These are phyloP conservation scores for Phytophthora citrophthora DNA, from an alignment of 352 stramenopile genomes.

Conservation along the genomic window DNA sequence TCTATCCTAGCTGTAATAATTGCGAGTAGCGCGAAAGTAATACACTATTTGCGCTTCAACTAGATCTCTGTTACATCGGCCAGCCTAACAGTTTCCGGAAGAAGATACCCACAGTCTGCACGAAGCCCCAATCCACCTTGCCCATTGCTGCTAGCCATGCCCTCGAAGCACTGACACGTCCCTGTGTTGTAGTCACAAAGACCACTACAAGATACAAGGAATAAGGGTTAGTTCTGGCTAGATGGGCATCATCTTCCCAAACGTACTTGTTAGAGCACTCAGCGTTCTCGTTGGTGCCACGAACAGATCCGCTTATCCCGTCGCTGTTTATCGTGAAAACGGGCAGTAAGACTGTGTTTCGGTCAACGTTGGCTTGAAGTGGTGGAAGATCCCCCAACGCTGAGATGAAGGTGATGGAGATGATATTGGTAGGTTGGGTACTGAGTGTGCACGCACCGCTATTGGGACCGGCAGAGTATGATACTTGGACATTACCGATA, in stretches of 20 bases:
- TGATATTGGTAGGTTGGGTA: slow-evolving; percentile 49
- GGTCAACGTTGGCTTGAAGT: slow-evolving; percentile 42
- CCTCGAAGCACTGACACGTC: slow-evolving; percentile 68
- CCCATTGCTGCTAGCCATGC: slow-evolving; percentile 73
- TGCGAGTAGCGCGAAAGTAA: slow-evolving; percentile 41
- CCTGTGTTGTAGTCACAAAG: slow-evolving; percentile 66
- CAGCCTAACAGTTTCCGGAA: slow-evolving; percentile 49
- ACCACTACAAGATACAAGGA: slow-evolving; percentile 39
- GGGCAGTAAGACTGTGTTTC: slow-evolving; percentile 42
- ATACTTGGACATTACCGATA: slow-evolving; percentile 50
- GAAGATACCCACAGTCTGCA: slow-evolving; percentile 70
- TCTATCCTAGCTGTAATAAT: slow-evolving; percentile 50
- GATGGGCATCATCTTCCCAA: neutral
- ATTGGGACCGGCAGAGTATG: slow-evolving; percentile 53
- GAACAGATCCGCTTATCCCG: slow-evolving; percentile 54
- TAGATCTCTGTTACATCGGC: slow-evolving; percentile 30
- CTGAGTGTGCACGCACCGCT: slow-evolving; percentile 54
- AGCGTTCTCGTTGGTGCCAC: slow-evolving; percentile 69
- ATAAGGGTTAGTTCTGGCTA: neutral
- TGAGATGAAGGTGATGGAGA: slow-evolving; percentile 68
- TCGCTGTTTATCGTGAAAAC: slow-evolving; percentile 65
- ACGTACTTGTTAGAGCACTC: slow-evolving; percentile 82
- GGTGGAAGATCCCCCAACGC: slow-evolving; percentile 63
- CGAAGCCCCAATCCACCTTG: slow-evolving; percentile 50
- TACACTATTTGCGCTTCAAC: slow-evolving; percentile 25